Base-by-base conservation (phyloP, 2,329 filamentous ascomycete genomes). In the Helotiales sp. region DNA sequence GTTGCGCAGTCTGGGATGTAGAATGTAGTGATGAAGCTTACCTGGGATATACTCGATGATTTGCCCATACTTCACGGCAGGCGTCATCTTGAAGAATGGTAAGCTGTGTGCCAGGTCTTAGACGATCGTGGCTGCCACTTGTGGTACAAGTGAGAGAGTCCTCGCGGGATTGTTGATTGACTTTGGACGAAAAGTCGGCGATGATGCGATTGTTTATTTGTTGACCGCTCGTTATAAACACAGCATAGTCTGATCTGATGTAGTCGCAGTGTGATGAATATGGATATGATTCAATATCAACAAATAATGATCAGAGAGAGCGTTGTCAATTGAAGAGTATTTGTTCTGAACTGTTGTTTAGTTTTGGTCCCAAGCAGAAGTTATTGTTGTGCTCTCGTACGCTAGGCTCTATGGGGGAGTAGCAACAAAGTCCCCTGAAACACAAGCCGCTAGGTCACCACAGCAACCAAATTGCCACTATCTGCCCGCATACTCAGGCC, bases 11-110 rank as follows among this genome's bases (percentile, higher is more conserved):
- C 40, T 25, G 1, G 38, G 38, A 56, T 53, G 38, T 49, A 38
- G 40, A n/a, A 55, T 61, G 47, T 54, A 25, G 15, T 56, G 47
- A 44, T 57, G 31, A 46, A 57, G 55, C 84, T 70, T 81, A 96
- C 92, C 90, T 79, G 92, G 90, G 69, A 97, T 96, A 76, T 96
- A 97, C 79, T 97, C 93, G 72, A 97, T 93, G 68, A 96, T 86
- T 78, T 96, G 91, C 62, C 91, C 92, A 77, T 90, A 84, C 50
- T 74, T 81, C 42, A 78, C 75, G 67, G 72, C 74, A 68, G 74
- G 75, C 72, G 76, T 76, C 66, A 74, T 84, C 52, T 57, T 71
- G 60, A 66, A 8, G 19, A 31, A 46, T 30, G 57, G 40, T 48
- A 42, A 13, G 52, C 46, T 59, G 40, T 44, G 53, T 59, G 22